Percentiles rank a stretch among this genome's conserved stretches.
Conservation (phyloP, 345 rosid genomes). For the Combretum micranthum region DNA sequence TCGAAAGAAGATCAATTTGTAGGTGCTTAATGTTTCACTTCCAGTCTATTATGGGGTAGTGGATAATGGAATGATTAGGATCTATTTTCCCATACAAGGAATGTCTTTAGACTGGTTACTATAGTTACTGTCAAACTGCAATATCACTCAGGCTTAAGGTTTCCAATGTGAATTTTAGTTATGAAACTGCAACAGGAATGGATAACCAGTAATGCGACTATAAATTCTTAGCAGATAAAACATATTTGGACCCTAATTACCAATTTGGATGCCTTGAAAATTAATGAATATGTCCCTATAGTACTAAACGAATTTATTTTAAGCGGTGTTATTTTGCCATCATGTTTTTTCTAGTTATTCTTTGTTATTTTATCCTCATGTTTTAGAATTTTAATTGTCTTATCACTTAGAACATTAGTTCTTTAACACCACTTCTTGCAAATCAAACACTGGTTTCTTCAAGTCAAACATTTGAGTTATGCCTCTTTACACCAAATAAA, state of each 20-base stretch:
- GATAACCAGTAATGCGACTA: background rate
- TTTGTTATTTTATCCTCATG: too few relatives aligned
- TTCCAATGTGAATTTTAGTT: background rate
- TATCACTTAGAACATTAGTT: too few relatives aligned
- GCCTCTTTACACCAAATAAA: too few relatives aligned
- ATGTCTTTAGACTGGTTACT: background rate
- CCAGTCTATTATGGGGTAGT: background rate
- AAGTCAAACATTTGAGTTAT: too few relatives aligned
- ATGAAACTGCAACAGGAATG: background rate
- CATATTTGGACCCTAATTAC: background rate
- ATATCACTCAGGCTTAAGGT: background rate
- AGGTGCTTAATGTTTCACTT: conserved; percentile 3
- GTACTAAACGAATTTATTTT: too few relatives aligned
- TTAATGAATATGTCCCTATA: background rate
- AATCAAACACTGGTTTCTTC: too few relatives aligned
- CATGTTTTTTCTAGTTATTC: too few relatives aligned
- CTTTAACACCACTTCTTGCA: too few relatives aligned
- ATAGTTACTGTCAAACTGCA: background rate
- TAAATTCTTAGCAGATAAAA: background rate
- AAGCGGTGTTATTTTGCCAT: too few relatives aligned
- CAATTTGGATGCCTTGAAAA: background rate
- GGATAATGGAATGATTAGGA: background rate
- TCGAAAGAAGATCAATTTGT: background rate
- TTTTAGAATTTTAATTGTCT: too few relatives aligned
- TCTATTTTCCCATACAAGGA: background rate